phyloP scores from a whole-genome alignment of 2,329 filamentous ascomycete genomes.

The Penicillium sp. region DNA sequence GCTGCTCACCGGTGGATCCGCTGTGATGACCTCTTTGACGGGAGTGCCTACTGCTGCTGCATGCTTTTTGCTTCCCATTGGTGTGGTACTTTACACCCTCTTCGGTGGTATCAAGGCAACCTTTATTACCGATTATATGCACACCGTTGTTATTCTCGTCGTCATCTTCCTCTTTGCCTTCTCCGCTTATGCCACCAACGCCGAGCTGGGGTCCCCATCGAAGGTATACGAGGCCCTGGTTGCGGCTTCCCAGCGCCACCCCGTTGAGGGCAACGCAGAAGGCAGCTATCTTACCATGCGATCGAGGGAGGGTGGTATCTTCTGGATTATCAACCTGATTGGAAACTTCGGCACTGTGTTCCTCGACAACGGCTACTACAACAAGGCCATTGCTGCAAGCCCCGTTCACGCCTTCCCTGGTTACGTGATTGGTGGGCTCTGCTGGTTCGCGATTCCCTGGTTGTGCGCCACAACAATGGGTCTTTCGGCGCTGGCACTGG shows the following conservation, averaged over 20 bases:
- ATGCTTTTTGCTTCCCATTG: slow-evolving; percentile 78
- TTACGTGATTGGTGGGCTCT: slow-evolving; percentile 82
- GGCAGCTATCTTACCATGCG: slow-evolving; percentile 88
- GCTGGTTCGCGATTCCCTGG: slow-evolving; percentile 94
- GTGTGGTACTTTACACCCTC: slow-evolving; percentile 77
- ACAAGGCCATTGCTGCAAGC: slow-evolving; percentile 87
- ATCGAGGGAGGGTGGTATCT: slow-evolving; percentile 77
- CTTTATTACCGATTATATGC: slow-evolving; percentile 81
- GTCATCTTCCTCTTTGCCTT: slow-evolving; percentile 86
- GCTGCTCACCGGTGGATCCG: slow-evolving; percentile 80
- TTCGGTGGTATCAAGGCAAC: slow-evolving; percentile 80
- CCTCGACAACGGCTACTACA: slow-evolving; percentile 84
- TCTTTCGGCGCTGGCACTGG: slow-evolving; percentile 75
- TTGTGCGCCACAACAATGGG: slow-evolving; percentile 87
- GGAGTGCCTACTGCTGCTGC: slow-evolving; percentile 77
- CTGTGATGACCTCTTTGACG: slow-evolving; percentile 70
- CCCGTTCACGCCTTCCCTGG: slow-evolving; percentile 84
- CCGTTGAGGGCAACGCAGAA: slow-evolving; percentile 74
- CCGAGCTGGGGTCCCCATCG: slow-evolving; percentile 70
- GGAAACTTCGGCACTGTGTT: slow-evolving; percentile 68
- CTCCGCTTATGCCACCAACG: slow-evolving; percentile 74
- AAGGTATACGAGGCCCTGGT: slow-evolving; percentile 78
- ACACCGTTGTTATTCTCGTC: slow-evolving; percentile 72
- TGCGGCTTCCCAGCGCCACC: slow-evolving; percentile 67
- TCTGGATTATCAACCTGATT: slow-evolving; percentile 88